Evolutionary conservation across 768 basidiomycete species (phyloP).

Genomic region (Saitozyma sp.): DNA sequence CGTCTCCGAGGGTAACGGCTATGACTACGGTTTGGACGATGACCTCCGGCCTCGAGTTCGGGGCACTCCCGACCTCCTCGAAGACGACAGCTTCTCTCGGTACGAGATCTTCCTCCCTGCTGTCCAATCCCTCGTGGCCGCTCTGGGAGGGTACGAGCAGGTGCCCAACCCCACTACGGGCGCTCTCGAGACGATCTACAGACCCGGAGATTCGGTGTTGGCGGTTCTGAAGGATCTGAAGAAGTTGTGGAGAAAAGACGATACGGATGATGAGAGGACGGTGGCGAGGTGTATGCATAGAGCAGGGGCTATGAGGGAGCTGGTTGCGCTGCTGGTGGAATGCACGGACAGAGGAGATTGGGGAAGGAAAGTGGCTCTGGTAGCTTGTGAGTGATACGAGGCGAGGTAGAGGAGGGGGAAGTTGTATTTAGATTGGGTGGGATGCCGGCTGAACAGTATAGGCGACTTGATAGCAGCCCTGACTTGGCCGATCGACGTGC

Average conservation of each 20-base stretch:
- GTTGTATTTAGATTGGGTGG: background rate
- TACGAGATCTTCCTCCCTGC: constrained; percentile 46
- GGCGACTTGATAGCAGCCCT: constrained; percentile 89
- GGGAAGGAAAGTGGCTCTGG: constrained; percentile 51
- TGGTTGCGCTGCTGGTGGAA: constrained; percentile 71
- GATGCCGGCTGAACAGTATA: constrained; percentile 17
- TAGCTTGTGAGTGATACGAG: constrained; percentile 44
- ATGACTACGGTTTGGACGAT: too few relatives aligned
- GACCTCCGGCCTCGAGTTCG: too few relatives aligned
- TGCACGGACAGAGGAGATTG: constrained; percentile 51
- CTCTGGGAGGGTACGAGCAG: constrained; percentile 53
- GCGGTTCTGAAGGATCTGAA: constrained; percentile 79
- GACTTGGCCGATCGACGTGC: constrained; percentile 98
- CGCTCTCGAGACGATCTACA: constrained; percentile 41
- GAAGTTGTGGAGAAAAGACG: constrained; percentile 92
- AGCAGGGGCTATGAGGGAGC: constrained; percentile 79
- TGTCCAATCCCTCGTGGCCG: constrained; percentile 49
- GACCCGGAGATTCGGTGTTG: constrained; percentile 52
- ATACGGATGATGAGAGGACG: constrained; percentile 93
- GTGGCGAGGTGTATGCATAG: constrained; percentile 91
- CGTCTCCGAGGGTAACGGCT: too few relatives aligned
- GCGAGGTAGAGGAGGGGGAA: too few relatives aligned
- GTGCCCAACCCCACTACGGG: constrained; percentile 27
- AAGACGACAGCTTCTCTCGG: too few relatives aligned
- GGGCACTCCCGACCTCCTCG: too few relatives aligned